Evolutionary conservation across 768 basidiomycete genomes (phyloP), one percentile per base, ranked within the genome.

Genomic region (Hypholoma sublateritium): DNA sequence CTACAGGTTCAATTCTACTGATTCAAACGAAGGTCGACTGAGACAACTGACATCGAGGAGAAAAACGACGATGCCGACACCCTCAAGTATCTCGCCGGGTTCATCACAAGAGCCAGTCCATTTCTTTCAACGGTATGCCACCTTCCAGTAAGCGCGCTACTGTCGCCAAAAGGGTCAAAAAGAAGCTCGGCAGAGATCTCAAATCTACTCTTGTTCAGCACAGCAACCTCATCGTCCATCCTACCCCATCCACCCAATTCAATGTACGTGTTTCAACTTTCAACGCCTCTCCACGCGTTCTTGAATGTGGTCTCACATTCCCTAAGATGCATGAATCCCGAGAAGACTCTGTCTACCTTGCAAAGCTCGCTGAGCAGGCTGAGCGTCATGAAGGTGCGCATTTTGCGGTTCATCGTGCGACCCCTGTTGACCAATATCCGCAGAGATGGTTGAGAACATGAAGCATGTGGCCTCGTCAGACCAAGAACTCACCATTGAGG

Each of bases 391-490:
- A 98, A 82, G 95, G 95, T 89, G 42, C 49, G 79, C 70, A 53
- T 25, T 50, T 35, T 16, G 35, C 59, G 34, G 42, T 56, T 39
- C 59, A 35, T 45, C 37, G n/a, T 49, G 55, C 58, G 61, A 58
- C 61, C 56, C 46, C 64, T 34, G 48, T 52, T 59, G 50, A 50
- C 7, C 28, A 24, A 7, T 45, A 48, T 28, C 57, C 57, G 24
- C 74, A 88, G 92, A 97, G 77, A 97, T 96, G 95, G 95, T 97
- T 65, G 92, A 94, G 78, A 96, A 95, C 85, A 98, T 98, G 95
- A 98, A 98, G 87, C 87, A 86, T 61, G 95, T 98, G 64, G 95
- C 95, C 56, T 95, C 93, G 28, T 94, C 94, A 58, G 94, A 96
- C 84, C 91, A 95, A 76, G 95, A 98, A 70, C 90, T 98, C 70